These are phyloP conservation scores for Rhynchospora pubera DNA, from an alignment of 176 grass and related monocot species.

Conservation along the genomic window DNA sequence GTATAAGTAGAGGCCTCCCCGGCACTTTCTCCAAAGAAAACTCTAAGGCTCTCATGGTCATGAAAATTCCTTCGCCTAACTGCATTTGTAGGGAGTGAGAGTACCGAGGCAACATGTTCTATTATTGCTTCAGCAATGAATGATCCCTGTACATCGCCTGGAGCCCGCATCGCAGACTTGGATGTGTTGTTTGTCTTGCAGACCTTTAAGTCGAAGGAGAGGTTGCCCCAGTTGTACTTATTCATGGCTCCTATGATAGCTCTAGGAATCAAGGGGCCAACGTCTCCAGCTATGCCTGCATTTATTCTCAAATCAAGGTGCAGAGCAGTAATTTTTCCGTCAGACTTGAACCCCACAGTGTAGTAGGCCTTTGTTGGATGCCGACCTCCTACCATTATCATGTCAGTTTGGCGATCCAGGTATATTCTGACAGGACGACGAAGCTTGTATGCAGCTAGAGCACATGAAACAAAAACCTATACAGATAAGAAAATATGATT, in stretches of 20 bases:
- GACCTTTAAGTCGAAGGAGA: slow-evolving; percentile 52
- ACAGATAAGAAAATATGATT: background rate
- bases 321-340: slow-evolving; percentile 54
- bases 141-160: slow-evolving; percentile 67
- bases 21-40: slow-evolving; percentile 31
- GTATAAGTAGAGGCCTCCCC: slow-evolving; percentile 60
- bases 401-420: slow-evolving; percentile 64
- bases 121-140: slow-evolving; percentile 87
- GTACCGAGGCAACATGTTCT: slow-evolving; percentile 60
- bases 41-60: slow-evolving; percentile 38
- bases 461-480: slow-evolving; percentile 42
- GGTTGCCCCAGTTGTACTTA: slow-evolving; percentile 72
- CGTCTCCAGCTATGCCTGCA: slow-evolving; percentile 40
- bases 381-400: slow-evolving; percentile 58
- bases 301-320: slow-evolving; percentile 52
- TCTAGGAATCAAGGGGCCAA: slow-evolving; percentile 2
- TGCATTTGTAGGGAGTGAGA: slow-evolving; percentile 35
- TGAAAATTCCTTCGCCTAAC: slow-evolving; percentile 74
- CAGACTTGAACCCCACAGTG: slow-evolving; percentile 68
- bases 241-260: slow-evolving; percentile 38
- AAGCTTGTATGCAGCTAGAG: slow-evolving; percentile 54
- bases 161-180: slow-evolving; percentile 51
- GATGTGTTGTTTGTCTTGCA: slow-evolving; percentile 75
- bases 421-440: slow-evolving; percentile 62
- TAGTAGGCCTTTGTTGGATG: slow-evolving; percentile 72